Evolutionary conservation across 495 filamentous ascomycete species (phyloP).

Genomic region (Tuber microsphaerosporum): DNA sequence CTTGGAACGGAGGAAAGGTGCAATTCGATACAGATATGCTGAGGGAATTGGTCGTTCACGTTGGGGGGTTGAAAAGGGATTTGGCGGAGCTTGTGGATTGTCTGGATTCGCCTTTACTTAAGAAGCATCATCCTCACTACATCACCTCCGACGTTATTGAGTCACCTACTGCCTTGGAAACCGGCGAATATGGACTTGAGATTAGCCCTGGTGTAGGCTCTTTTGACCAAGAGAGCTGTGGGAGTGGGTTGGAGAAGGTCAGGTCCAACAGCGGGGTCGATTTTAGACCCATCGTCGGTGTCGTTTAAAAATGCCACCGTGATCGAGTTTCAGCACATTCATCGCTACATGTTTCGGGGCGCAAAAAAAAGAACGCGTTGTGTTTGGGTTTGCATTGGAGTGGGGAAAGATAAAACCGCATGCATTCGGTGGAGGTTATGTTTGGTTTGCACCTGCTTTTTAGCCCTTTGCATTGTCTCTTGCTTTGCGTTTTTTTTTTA

Average conservation of each 20-base stretch:
- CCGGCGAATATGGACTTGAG: conserved; percentile 15
- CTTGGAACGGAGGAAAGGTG: conserved; percentile 23
- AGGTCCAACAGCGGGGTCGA: conserved; percentile 20
- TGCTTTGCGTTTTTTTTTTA: conserved; percentile 4
- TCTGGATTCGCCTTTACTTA: conserved; percentile 4
- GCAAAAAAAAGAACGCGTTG: conserved; percentile 7
- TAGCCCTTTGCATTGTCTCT: conserved; percentile 3
- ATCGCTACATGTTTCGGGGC: neutral
- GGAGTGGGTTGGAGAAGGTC: conserved; percentile 20
- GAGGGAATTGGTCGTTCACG: conserved; percentile 37
- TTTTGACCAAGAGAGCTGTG: conserved; percentile 8
- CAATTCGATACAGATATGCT: conserved; percentile 42
- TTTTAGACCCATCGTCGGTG: conserved; percentile 28
- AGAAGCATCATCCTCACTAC: neutral
- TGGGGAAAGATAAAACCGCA: conserved; percentile 14
- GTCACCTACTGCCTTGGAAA: conserved; percentile 10
- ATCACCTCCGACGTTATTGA: conserved; percentile 19
- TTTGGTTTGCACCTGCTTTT: conserved; percentile 20
- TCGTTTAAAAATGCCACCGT: conserved; percentile 18
- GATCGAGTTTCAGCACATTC: conserved; percentile 6
- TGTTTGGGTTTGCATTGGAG: conserved; percentile 16
- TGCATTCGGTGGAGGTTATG: conserved; percentile 14
- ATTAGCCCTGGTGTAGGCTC: neutral
- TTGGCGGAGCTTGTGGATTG: conserved; percentile 26
- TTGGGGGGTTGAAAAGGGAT: conserved; percentile 31